A percentile compares a stretch with the other conserved stretches of the same genome.
These are phyloP conservation scores for Citropsis articulata DNA, from an alignment of 345 rosid genomes.

Conservation along the genomic window DNA sequence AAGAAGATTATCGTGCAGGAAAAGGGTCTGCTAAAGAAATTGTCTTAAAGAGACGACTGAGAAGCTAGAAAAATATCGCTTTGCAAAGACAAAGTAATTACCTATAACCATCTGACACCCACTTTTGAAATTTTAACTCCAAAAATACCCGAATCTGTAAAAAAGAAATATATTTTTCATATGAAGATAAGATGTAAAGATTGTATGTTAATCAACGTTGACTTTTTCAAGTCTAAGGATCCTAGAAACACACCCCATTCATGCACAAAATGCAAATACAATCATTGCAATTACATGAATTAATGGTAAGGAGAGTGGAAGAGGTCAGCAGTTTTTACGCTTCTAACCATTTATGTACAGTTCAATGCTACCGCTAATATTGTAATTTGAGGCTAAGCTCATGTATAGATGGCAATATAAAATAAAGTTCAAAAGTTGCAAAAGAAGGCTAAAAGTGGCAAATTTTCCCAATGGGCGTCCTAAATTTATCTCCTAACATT, in stretches of 20 bases:
- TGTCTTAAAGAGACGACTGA: slow-evolving; percentile 12
- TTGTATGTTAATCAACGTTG: neutral
- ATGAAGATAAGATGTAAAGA: slow-evolving; percentile 2
- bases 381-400: neutral
- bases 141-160: slow-evolving; percentile 24
- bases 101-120: slow-evolving; percentile 26
- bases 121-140: slow-evolving; percentile 24
- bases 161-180: slow-evolving; percentile 15
- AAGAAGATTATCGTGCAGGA: slow-evolving; percentile 21
- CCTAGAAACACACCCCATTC: neutral
- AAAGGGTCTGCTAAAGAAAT: slow-evolving; percentile 7
- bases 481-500: neutral
- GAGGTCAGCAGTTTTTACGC: neutral
- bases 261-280: neutral
- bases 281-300: neutral
- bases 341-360: too few species aligned
- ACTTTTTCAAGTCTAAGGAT: neutral
- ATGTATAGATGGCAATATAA: neutral
- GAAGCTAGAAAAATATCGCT: slow-evolving; percentile 14
- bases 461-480: neutral
- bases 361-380: too few species aligned
- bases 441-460: neutral
- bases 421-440: neutral
- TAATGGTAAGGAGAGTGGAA: neutral
- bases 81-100: slow-evolving; percentile 24